Evolutionary conservation across 331 rosid genomes (phyloP), one percentile per base, ranked within the genome.

Genomic region (Acacia concinna): DNA sequence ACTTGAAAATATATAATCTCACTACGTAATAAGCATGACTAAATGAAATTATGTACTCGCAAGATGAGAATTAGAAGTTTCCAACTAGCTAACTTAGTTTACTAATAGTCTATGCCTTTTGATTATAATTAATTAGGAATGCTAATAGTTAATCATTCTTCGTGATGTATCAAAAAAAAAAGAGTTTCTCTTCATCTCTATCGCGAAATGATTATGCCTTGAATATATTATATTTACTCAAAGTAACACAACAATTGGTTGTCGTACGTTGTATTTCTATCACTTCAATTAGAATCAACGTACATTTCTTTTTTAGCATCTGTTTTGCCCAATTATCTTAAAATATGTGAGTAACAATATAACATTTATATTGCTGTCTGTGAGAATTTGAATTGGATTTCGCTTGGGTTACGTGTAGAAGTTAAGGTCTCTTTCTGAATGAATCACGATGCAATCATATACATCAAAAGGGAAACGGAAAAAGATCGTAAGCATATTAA

Each of bases 11-110:
- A 68, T 25, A 59, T 27, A 59, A 27, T 63, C 62, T 73, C 65
- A 40, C 79, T 31, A 34, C 15, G 64, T 57, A 25, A 57, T 78
- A 52, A 83, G 41, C 28, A 64, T 81, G 82, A 81, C 87, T 57
- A 56, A 21, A 3, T 34, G 47, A 62, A 30, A 30, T 9, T 56
- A 56, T 62, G 6, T 6, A 68, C 10, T 28, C 35, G 34, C 14
- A 60, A 0, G 8, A 27, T 59, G 65, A 12, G 65, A 60, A 13
- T 28, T 4, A 60, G 3, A 68, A 68, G 51, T 35, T 67, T 67
- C 31, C n/a, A n/a, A n/a, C n/a, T 43, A 67, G 52, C 7, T 46
- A 17, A 38, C 34, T 40, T 52, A 21, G 23, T 56, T 15, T n/a
- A 52, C 23, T 20, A 17, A 0, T 60, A 31, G 11, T 31, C 9